A percentile compares a stretch with the other conserved stretches of the same genome.
phyloP scores from a whole-genome alignment of 768 basidiomycete species.

The Boletus reticulatus region DNA sequence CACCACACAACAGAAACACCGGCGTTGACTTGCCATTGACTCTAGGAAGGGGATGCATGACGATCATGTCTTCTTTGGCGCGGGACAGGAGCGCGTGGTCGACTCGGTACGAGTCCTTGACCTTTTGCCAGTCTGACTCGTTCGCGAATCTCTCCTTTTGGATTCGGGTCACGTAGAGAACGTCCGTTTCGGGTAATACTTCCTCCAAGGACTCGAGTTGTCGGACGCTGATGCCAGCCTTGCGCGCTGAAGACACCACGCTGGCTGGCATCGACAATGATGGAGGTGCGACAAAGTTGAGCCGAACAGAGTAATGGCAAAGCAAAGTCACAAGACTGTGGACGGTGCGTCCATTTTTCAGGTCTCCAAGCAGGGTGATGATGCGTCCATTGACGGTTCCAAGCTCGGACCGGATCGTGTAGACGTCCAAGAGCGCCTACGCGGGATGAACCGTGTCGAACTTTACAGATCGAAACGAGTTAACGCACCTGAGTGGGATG shows the following conservation, averaged over 20 bases:
- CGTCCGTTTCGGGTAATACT: slow-evolving; percentile 89
- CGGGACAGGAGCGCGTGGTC: slow-evolving; percentile 91
- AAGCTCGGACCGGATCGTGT: slow-evolving; percentile 95
- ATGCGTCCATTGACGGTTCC: slow-evolving; percentile 97
- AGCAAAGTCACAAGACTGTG: slow-evolving; percentile 93
- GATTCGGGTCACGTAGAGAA: slow-evolving; percentile 93
- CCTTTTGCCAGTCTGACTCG: slow-evolving; percentile 82
- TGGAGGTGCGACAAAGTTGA: slow-evolving; percentile 93
- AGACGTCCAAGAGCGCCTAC: slow-evolving; percentile 82
- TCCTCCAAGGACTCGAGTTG: slow-evolving; percentile 90
- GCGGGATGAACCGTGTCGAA: slow-evolving; percentile 5
- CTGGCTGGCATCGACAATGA: slow-evolving; percentile 85
- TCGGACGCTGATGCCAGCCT: slow-evolving; percentile 74
- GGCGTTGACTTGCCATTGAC: slow-evolving; percentile 63
- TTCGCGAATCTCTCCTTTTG: slow-evolving; percentile 91
- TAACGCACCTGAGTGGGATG: slow-evolving; percentile 88
- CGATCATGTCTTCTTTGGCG: slow-evolving; percentile 96
- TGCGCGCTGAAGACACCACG: slow-evolving; percentile 80
- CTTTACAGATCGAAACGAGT: neutral
- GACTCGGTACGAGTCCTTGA: slow-evolving; percentile 90
- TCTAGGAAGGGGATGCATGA: slow-evolving; percentile 98
- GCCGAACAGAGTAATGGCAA: slow-evolving; percentile 85
- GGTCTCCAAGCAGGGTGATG: slow-evolving; percentile 89
- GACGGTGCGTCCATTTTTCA: slow-evolving; percentile 97
- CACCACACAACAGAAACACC: neutral